Percentiles rank a stretch among this genome's conserved stretches.
Evolutionary conservation across 2,329 filamentous ascomycete species (phyloP).

Genomic region (Neonectria coccinea): DNA sequence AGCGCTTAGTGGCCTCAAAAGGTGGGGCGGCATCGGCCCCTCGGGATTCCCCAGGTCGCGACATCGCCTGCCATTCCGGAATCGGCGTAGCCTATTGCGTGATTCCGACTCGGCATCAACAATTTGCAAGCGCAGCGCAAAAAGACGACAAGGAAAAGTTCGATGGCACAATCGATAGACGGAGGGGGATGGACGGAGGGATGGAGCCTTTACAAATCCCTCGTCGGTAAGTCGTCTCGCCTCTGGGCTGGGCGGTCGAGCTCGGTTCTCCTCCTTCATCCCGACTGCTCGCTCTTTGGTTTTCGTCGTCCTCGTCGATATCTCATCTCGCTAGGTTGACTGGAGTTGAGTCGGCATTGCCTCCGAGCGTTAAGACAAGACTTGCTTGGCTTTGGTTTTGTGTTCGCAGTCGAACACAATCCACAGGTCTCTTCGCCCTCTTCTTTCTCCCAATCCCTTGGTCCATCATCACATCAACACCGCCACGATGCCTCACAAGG

Average conservation of each 20-base stretch:
- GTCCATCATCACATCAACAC: conserved; percentile 10
- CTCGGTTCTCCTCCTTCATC: conserved; percentile 24
- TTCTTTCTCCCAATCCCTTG: background rate
- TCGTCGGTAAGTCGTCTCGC: conserved; percentile 40
- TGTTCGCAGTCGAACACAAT: conserved; percentile 28
- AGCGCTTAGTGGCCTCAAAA: background rate
- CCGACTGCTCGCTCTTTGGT: conserved; percentile 19
- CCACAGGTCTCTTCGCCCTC: background rate
- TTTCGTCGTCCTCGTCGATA: conserved; percentile 14
- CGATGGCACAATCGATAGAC: conserved; percentile 30
- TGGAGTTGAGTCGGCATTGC: conserved; percentile 28
- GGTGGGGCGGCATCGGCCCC: conserved; percentile 32
- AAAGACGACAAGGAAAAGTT: conserved; percentile 30
- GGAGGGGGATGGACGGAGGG: too few species aligned
- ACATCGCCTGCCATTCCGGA: conserved; percentile 47
- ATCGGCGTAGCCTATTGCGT: conserved; percentile 54
- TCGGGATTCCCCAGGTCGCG: conserved; percentile 44
- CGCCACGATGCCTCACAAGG: conserved; percentile 51
- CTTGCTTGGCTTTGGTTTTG: conserved; percentile 10
- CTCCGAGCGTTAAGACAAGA: conserved; percentile 14
- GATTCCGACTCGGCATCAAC: conserved; percentile 54
- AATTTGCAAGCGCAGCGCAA: conserved; percentile 48
- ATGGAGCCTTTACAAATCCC: conserved; percentile 43
- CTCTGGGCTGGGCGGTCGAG: conserved; percentile 26
- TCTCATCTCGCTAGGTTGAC: conserved; percentile 41